Percentiles rank a stretch among this genome's conserved stretches.
phyloP scores from a whole-genome alignment of 306 rosid genomes.

The Casuarina equisetifolia region DNA sequence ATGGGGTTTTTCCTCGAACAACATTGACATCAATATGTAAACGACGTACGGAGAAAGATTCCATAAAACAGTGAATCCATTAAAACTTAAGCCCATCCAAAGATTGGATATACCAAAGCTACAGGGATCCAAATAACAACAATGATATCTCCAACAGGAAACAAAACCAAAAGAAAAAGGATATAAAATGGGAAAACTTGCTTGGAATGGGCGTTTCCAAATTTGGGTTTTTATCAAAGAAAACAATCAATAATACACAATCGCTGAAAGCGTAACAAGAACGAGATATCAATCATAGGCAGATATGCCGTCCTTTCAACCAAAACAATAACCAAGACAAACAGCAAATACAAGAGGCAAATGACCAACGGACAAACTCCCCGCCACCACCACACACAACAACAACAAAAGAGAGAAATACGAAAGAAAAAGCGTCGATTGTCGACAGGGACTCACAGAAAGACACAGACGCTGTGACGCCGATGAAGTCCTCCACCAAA shows the following conservation, averaged over 20 bases:
- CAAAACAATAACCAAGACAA: neutral
- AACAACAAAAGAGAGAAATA: neutral
- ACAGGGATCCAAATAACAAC: neutral
- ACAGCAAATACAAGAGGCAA: neutral
- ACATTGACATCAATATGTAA: neutral
- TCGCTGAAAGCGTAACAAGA: neutral
- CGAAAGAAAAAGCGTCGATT: neutral
- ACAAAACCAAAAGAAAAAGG: neutral
- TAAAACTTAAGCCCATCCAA: neutral
- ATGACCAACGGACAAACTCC: neutral
- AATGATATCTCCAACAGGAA: neutral
- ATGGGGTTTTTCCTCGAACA: neutral
- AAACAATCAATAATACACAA: neutral
- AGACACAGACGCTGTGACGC: neutral
- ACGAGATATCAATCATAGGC: neutral
- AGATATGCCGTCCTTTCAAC: neutral
- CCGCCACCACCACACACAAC: neutral
- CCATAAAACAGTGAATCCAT: neutral
- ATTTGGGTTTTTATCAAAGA: neutral
- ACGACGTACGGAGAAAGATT: slow-evolving; percentile 6
- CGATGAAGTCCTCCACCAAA: neutral
- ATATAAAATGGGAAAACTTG: neutral
- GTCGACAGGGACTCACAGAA: neutral
- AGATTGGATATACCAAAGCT: neutral
- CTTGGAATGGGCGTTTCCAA: neutral